These are phyloP conservation scores for Trichoderma semiorbis DNA, from an alignment of 2,329 filamentous ascomycete genomes.

Conservation along the genomic window DNA sequence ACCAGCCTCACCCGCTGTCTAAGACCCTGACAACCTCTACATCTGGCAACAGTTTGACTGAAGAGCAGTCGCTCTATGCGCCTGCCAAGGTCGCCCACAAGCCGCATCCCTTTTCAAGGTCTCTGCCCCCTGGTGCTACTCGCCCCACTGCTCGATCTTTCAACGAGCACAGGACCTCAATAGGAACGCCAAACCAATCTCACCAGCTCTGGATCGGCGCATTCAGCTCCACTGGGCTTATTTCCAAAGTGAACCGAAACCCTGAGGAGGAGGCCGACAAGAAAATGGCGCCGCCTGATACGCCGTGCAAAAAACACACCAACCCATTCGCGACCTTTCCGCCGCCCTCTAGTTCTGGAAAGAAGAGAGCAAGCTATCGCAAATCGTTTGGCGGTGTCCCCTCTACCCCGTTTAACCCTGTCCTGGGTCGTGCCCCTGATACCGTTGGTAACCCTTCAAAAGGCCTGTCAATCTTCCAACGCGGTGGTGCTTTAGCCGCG, in stretches of 20 bases:
- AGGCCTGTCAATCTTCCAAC: constrained; percentile 65
- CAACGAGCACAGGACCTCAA: constrained; percentile 29
- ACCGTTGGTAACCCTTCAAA: constrained; percentile 55
- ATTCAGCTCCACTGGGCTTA: constrained; percentile 90
- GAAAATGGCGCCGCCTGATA: constrained; percentile 79
- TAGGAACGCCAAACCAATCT: constrained; percentile 45
- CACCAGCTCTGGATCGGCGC: constrained; percentile 71
- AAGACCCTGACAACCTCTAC: constrained; percentile 84
- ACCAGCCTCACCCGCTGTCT: constrained; percentile 77
- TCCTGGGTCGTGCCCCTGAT: constrained; percentile 45
- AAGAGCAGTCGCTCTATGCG: constrained; percentile 53
- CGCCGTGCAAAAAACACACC: constrained; percentile 85
- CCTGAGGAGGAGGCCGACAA: constrained; percentile 62
- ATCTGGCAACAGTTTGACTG: constrained; percentile 71
- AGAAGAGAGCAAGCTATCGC: constrained; percentile 58
- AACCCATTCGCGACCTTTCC: constrained; percentile 67
- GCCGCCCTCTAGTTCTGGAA: constrained; percentile 55
- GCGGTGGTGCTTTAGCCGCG: constrained; percentile 44
- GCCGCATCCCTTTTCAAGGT: constrained; percentile 38
- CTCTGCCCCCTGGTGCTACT: constrained; percentile 38
- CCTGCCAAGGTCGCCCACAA: constrained; percentile 29
- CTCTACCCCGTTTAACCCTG: constrained; percentile 75
- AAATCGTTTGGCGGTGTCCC: constrained; percentile 70
- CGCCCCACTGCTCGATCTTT: constrained; percentile 31
- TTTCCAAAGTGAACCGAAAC: constrained; percentile 90